Conservation (phyloP, 106 monocot species). For the Acanthochlamys bracteata region DNA sequence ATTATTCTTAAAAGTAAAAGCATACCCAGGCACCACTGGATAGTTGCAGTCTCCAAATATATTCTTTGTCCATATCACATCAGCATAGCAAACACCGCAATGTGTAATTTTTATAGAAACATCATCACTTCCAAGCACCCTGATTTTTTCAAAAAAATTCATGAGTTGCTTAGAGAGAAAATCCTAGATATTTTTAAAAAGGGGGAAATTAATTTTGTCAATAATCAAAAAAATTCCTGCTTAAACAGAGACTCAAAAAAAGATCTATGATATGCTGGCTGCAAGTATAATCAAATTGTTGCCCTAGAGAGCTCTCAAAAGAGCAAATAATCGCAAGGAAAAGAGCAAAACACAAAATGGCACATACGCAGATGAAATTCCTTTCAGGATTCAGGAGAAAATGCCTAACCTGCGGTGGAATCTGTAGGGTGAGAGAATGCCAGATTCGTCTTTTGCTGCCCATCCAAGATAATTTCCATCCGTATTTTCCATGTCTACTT, state of each 20-base stretch:
- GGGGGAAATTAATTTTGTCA: no score
- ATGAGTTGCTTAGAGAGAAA: background rate
- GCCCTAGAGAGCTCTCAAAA: no score
- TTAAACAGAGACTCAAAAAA: no score
- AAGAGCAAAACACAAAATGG: background rate
- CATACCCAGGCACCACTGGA: conserved; percentile 30
- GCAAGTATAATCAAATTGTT: no score
- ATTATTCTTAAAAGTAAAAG: background rate
- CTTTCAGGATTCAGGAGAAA: background rate
- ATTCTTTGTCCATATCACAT: conserved; percentile 27
- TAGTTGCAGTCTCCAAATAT: conserved; percentile 15
- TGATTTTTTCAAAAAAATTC: conserved; percentile 9
- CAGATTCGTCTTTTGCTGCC: conserved; percentile 30
- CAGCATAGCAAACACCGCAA: conserved; percentile 31
- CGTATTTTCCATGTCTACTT: background rate
- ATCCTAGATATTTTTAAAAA: no score
- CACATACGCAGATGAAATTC: background rate
- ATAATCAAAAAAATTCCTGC: no score
- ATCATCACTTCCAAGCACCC: conserved; percentile 20
- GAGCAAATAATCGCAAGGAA: no score
- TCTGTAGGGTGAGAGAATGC: conserved; percentile 30
- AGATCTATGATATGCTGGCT: no score
- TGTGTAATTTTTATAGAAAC: conserved; percentile 20
- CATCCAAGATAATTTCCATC: conserved; percentile 23
- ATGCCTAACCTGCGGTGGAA: conserved; percentile 24